Conservation (phyloP, 202 grass and related monocot species). For the Schoenoplectus tabernaemontani region DNA sequence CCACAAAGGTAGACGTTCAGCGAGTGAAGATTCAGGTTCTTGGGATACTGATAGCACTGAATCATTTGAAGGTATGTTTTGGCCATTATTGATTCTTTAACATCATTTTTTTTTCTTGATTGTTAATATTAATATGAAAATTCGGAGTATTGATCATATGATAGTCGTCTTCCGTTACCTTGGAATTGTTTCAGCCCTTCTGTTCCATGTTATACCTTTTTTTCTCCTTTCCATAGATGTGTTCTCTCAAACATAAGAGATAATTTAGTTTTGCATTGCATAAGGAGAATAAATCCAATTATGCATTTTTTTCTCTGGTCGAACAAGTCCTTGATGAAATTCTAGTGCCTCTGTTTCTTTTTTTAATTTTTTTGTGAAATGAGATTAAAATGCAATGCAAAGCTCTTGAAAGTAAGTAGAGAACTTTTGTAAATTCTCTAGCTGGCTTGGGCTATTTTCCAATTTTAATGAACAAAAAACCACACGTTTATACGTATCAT, state of each 20-base stretch:
- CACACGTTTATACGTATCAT: too few relatives aligned
- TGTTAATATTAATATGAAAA: not conserved
- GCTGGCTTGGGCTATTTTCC: not conserved
- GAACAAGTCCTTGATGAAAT: not conserved
- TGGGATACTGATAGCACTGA: slow-evolving; percentile 20
- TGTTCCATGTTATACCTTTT: not conserved
- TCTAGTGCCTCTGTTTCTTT: not conserved
- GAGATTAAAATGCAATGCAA: not conserved
- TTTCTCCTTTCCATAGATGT: not conserved
- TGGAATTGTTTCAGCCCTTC: not conserved
- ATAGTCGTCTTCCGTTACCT: too few relatives aligned
- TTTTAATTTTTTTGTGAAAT: not conserved
- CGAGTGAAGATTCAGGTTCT: slow-evolving; percentile 17
- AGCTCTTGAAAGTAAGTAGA: not conserved
- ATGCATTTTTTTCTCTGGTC: not conserved
- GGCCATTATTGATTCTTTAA: not conserved
- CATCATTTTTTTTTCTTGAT: not conserved
- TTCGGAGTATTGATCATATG: too few relatives aligned
- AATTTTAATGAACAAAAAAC: too few relatives aligned
- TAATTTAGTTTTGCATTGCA: too few relatives aligned
- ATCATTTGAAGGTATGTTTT: slow-evolving; percentile 16
- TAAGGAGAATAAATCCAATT: not conserved
- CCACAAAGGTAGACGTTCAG: not conserved
- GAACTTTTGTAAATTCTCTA: not conserved
- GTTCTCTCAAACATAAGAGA: not conserved